phyloP scores from a whole-genome alignment of 73 alveolate genomes.

The Breviolum minutum region DNA sequence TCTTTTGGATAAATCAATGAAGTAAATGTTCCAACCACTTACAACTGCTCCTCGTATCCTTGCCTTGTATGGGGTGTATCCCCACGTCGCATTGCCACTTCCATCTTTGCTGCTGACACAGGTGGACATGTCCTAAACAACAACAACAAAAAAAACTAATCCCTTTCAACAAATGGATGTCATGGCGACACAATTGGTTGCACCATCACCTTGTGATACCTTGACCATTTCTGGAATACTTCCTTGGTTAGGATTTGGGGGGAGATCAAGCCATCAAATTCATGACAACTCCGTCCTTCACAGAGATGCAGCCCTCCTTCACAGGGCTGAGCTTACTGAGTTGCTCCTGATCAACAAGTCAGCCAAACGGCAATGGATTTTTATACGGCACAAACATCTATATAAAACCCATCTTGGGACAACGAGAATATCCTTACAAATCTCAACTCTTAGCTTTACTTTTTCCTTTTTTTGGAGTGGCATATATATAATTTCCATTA shows the following conservation, averaged over 20 bases:
- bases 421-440: background rate
- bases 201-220: background rate
- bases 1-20: no score
- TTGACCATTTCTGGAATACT: background rate
- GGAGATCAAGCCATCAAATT: background rate
- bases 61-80: slow-evolving; percentile 78
- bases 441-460: background rate
- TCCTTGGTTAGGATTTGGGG: background rate
- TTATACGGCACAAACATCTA: background rate
- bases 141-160: background rate
- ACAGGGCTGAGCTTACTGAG: background rate
- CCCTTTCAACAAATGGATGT: background rate
- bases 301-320: slow-evolving; percentile 16
- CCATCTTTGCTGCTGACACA: slow-evolving; percentile 72
- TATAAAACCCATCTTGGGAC: background rate
- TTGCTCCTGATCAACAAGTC: background rate
- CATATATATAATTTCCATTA: background rate
- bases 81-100: slow-evolving; percentile 74
- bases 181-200: background rate
- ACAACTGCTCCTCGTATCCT: no score
- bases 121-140: slow-evolving; percentile 61
- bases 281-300: background rate
- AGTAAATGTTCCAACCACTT: no score
- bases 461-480: background rate
- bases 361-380: background rate